These are phyloP conservation scores for Aspergillus costaricaensis DNA, from an alignment of 2,329 filamentous ascomycete species.

Conservation along the genomic window DNA sequence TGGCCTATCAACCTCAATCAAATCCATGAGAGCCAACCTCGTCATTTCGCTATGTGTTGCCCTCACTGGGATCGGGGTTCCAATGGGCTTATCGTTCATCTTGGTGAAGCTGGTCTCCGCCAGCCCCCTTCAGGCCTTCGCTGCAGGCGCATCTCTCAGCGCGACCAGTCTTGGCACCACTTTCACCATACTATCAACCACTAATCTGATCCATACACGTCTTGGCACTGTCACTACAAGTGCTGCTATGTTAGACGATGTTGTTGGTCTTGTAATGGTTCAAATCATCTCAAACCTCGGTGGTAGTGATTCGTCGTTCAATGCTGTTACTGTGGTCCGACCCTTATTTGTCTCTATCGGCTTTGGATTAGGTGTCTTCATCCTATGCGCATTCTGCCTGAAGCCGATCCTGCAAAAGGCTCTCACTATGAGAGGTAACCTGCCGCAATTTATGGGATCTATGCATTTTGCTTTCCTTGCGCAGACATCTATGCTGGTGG, in stretches of 20 bases:
- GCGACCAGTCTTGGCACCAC: slow-evolving; percentile 75
- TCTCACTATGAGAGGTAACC: neutral
- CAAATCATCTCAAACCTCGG: slow-evolving; percentile 64
- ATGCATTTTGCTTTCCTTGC: slow-evolving; percentile 39
- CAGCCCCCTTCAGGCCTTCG: slow-evolving; percentile 64
- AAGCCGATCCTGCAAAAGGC: slow-evolving; percentile 15
- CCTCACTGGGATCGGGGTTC: slow-evolving; percentile 63
- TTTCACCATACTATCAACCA: slow-evolving; percentile 65
- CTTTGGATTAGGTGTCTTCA: slow-evolving; percentile 25
- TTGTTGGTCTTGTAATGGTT: slow-evolving; percentile 75
- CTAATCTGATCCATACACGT: slow-evolving; percentile 55
- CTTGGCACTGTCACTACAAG: slow-evolving; percentile 66
- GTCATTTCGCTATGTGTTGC: slow-evolving; percentile 64
- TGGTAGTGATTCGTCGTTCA: neutral
- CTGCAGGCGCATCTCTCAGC: slow-evolving; percentile 71
- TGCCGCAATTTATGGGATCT: slow-evolving; percentile 15
- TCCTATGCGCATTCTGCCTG: slow-evolving; percentile 29
- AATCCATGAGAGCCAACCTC: slow-evolving; percentile 61
- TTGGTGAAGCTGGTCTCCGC: slow-evolving; percentile 54
- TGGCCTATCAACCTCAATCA: slow-evolving; percentile 40
- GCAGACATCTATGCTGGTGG: slow-evolving; percentile 50
- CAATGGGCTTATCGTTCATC: slow-evolving; percentile 67
- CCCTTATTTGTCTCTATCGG: neutral
- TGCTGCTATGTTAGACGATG: slow-evolving; percentile 81
- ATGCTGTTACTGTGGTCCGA: neutral